These are phyloP conservation scores for Penicillium sp. DNA, from an alignment of 2,329 filamentous ascomycete genomes.

Conservation along the genomic window DNA sequence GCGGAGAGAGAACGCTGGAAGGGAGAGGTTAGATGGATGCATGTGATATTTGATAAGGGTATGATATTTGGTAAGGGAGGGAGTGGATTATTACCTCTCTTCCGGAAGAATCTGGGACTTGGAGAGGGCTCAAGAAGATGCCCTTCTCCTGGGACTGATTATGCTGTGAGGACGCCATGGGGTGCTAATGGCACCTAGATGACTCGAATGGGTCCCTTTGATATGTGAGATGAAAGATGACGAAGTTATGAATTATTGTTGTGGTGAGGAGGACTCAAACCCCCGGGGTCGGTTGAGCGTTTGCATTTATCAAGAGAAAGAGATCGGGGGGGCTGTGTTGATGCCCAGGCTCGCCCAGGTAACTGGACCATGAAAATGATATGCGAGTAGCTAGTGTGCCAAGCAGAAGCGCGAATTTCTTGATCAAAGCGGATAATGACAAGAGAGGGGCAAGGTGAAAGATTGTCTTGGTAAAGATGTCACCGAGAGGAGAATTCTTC, in stretches of 20 bases:
- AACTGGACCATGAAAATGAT: not conserved
- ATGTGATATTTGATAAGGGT: no score
- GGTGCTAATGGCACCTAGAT: conserved; percentile 13
- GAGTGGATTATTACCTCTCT: conserved; percentile 28
- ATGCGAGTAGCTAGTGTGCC: not conserved
- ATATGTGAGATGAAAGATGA: conserved; percentile 13
- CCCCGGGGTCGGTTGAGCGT: conserved; percentile 1
- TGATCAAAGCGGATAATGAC: not conserved
- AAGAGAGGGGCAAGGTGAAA: not conserved
- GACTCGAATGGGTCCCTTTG: conserved; percentile 1
- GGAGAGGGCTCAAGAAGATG: conserved; percentile 25
- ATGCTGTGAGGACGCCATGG: conserved; percentile 23
- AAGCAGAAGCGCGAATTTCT: not conserved
- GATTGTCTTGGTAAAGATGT: not conserved
- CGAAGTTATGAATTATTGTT: conserved; percentile 2
- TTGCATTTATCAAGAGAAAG: conserved; percentile 8
- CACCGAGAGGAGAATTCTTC: not conserved
- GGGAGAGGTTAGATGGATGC: conserved; percentile 15
- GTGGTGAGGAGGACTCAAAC: not conserved
- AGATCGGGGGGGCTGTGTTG: conserved; percentile 25
- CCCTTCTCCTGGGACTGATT: conserved; percentile 20
- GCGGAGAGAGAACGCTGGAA: conserved; percentile 29
- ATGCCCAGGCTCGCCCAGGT: conserved; percentile 26
- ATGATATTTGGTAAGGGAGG: conserved; percentile 1
- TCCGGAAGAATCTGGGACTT: conserved; percentile 23